Evolutionary conservation across 306 rosid genomes (phyloP).

Genomic region (Prunus davidiana): DNA sequence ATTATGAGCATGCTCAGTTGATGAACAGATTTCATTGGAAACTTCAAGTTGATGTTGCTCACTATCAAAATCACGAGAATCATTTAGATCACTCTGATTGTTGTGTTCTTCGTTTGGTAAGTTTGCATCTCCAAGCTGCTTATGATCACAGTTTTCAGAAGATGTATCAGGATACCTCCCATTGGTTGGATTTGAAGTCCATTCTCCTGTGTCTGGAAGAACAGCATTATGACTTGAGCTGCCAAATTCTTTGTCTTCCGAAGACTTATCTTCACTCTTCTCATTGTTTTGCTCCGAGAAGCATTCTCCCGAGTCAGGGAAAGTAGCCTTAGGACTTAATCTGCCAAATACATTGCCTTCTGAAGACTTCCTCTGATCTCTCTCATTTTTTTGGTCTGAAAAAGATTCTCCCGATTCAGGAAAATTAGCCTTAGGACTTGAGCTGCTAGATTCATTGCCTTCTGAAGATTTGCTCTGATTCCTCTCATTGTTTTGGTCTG

Average conservation of each 20-base stretch:
- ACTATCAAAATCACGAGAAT: constrained; percentile 16
- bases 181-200: neutral
- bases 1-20: constrained; percentile 32
- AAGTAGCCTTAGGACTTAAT: constrained; percentile 2
- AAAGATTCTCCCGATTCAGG: constrained; percentile 38
- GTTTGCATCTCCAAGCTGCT: constrained; percentile 33
- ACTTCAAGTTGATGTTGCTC: constrained; percentile 41
- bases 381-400: constrained; percentile 29
- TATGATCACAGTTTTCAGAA: constrained; percentile 25
- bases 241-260: neutral
- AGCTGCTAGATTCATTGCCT: constrained; percentile 11
- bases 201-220: neutral
- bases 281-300: neutral
- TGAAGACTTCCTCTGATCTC: constrained; percentile 14
- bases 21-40: constrained; percentile 32
- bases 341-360: neutral
- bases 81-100: constrained; percentile 30
- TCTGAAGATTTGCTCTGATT: neutral
- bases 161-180: constrained; percentile 6
- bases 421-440: constrained; percentile 32
- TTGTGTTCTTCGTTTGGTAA: constrained; percentile 41
- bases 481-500: constrained; percentile 4
- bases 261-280: neutral
- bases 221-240: neutral
- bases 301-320: neutral